A percentile compares a stretch with the other conserved stretches of the same genome.
Conservation (phyloP, 108 stramenopile species). For the Nannochloropsis gaditana region DNA sequence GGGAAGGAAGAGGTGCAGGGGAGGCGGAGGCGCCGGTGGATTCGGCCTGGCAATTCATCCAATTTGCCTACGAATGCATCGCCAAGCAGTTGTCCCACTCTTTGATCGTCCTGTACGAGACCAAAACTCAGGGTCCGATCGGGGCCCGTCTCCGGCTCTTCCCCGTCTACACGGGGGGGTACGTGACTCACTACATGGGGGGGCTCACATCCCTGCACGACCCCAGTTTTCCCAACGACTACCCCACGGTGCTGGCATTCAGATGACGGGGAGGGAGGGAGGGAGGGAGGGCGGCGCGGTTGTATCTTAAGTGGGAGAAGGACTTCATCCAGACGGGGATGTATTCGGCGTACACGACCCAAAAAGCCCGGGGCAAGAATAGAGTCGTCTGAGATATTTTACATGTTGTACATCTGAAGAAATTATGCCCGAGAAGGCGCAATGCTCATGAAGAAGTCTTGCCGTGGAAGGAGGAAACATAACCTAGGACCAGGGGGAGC, state of each 20-base stretch:
- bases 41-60: not conserved
- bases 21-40: not conserved
- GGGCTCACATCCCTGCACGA: not conserved
- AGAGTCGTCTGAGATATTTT: no score
- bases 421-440: no score
- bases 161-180: conserved; percentile 6
- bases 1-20: not conserved
- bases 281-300: not conserved
- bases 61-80: not conserved
- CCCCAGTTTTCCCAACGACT: not conserved
- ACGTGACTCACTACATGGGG: not conserved
- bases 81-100: not conserved
- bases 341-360: no score
- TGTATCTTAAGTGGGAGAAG: no score
- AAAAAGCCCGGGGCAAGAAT: no score
- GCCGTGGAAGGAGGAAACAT: no score
- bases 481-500: no score
- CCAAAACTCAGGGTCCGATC: not conserved
- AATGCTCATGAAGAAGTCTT: no score
- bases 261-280: not conserved
- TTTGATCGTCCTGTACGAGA: not conserved
- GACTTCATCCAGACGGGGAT: no score
- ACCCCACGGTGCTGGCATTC: not conserved
- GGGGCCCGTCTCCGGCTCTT: not conserved
- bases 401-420: no score